Evolutionary conservation across 139 green algal species (phyloP).

Genomic region (Closterium sp.): DNA sequence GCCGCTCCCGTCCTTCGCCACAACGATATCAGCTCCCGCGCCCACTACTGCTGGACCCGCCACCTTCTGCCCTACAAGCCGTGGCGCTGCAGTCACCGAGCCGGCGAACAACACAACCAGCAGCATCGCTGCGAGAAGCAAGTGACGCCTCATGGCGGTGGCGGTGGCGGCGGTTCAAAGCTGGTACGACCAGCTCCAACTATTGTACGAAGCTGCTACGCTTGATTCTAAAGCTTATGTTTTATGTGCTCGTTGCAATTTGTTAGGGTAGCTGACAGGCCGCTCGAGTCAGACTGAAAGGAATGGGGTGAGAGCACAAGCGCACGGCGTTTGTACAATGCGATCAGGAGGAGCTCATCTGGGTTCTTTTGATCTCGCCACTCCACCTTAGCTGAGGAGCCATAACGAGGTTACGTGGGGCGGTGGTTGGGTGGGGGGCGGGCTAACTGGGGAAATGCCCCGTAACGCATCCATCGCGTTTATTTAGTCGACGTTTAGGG

Average conservation of each 20-base stretch:
- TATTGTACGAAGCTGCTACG: no score
- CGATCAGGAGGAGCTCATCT: background rate
- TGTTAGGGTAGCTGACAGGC: background rate
- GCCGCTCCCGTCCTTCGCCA: background rate
- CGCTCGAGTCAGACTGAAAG: no score
- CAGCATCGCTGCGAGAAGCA: background rate
- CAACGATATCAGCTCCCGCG: background rate
- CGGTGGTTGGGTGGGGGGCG: background rate
- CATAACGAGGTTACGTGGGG: background rate
- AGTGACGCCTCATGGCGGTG: background rate
- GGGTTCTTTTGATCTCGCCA: background rate
- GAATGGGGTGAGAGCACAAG: background rate
- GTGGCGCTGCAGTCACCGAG: background rate
- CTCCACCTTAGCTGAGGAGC: no score
- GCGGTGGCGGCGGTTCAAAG: no score
- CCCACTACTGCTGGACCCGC: no score
- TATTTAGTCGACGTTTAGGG: no score
- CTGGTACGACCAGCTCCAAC: no score
- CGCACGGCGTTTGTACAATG: background rate
- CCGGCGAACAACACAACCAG: background rate
- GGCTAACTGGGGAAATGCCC: background rate
- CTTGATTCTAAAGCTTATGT: no score
- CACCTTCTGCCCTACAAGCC: background rate
- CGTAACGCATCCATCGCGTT: background rate
- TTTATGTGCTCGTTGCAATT: background rate